Percentiles rank a stretch among this genome's conserved stretches.
Conservation (phyloP, 2,329 filamentous ascomycete genomes). For the Teratosphaeria destructans region DNA sequence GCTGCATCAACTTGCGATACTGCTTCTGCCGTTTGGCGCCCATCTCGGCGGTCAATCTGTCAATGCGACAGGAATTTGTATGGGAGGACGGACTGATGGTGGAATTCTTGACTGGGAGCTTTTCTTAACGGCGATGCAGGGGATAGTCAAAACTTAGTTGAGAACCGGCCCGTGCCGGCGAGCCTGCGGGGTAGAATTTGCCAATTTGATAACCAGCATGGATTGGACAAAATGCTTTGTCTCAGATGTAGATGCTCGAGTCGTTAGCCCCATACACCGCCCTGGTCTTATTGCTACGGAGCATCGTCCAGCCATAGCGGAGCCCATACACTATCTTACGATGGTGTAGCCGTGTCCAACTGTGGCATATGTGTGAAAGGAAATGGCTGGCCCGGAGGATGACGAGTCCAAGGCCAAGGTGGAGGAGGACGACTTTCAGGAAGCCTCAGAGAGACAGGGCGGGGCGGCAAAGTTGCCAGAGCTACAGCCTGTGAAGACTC, state of each 20-base stretch:
- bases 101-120: neutral
- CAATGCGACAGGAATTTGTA: neutral
- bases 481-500: neutral
- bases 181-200: neutral
- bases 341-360: neutral
- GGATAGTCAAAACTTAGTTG: neutral
- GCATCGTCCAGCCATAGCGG: neutral
- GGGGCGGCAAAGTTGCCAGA: neutral
- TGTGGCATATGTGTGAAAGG: neutral
- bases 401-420: neutral
- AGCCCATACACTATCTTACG: neutral
- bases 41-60: slow-evolving; percentile 36
- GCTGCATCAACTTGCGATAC: slow-evolving; percentile 86
- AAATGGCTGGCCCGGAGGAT: neutral
- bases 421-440: neutral
- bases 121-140: neutral
- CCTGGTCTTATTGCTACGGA: neutral
- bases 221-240: neutral
- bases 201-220: neutral
- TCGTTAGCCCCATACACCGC: neutral
- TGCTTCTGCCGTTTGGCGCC: slow-evolving; percentile 60
- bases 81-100: neutral
- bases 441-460: neutral
- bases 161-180: neutral
- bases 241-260: neutral